These are phyloP conservation scores for Fagopyrum homotropicum DNA, from an alignment of 148 eudicot species.

Conservation along the genomic window DNA sequence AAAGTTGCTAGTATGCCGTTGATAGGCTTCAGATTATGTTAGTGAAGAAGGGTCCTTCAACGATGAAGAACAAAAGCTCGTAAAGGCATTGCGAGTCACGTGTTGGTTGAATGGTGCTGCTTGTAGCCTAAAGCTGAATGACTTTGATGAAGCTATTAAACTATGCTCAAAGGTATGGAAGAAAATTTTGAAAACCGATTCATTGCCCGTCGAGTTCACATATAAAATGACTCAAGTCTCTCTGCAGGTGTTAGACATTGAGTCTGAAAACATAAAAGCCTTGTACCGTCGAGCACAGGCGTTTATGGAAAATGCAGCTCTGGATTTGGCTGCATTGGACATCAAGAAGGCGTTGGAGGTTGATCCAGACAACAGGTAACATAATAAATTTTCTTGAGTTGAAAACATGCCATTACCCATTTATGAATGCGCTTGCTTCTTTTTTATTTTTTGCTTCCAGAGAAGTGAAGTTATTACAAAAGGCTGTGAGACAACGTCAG, in stretches of 20 bases:
- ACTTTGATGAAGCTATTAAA: slow-evolving; percentile 38
- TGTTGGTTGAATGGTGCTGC: slow-evolving; percentile 73
- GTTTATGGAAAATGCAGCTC: slow-evolving; percentile 36
- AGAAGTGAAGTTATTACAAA: slow-evolving; percentile 49
- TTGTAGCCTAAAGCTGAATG: slow-evolving; percentile 39
- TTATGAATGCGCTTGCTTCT: not conserved
- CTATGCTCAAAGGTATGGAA: slow-evolving; percentile 52
- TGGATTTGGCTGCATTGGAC: slow-evolving; percentile 51
- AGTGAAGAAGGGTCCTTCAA: slow-evolving; percentile 40
- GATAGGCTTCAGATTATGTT: slow-evolving; percentile 52
- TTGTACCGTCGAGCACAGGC: slow-evolving; percentile 62
- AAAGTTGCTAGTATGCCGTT: slow-evolving; percentile 3
- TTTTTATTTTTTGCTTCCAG: slow-evolving; percentile 20
- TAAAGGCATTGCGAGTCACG: slow-evolving; percentile 48
- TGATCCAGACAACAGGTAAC: slow-evolving; percentile 54
- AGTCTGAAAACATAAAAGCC: slow-evolving; percentile 53
- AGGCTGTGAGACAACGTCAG: slow-evolving; percentile 46
- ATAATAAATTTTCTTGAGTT: not conserved
- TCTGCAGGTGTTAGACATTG: slow-evolving; percentile 45
- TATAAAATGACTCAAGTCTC: not conserved
- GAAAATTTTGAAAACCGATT: not conserved
- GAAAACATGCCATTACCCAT: not conserved
- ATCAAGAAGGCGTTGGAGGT: slow-evolving; percentile 57
- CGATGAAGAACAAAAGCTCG: slow-evolving; percentile 36
- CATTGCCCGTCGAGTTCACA: not conserved